Conservation (phyloP, 2,329 filamentous ascomycete species). For the Fusarium sp. region DNA sequence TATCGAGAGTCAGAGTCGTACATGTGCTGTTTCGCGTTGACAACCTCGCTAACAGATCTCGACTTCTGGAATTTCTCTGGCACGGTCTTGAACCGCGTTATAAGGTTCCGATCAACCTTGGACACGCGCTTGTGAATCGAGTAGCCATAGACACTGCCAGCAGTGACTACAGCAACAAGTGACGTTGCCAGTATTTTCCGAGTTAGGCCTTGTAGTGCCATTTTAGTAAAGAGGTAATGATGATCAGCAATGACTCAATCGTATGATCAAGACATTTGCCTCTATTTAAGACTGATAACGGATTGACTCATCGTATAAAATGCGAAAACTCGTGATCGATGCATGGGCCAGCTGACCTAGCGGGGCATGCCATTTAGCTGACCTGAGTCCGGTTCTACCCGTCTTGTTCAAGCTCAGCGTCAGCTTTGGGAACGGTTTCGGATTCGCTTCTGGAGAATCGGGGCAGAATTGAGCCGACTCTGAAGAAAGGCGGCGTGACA, state of each 20-base stretch:
- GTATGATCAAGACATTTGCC: neutral
- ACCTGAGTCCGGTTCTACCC: slow-evolving; percentile 16
- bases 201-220: slow-evolving; percentile 22
- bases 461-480: neutral
- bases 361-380: neutral
- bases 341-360: slow-evolving; percentile 6
- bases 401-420: neutral
- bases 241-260: neutral
- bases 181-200: slow-evolving; percentile 26
- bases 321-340: neutral
- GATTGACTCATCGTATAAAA: slow-evolving; percentile 12
- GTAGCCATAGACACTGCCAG: slow-evolving; percentile 27
- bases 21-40: slow-evolving; percentile 37
- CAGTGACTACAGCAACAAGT: slow-evolving; percentile 4
- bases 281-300: neutral
- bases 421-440: slow-evolving; percentile 5
- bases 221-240: neutral
- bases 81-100: slow-evolving; percentile 20
- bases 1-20: slow-evolving; percentile 35
- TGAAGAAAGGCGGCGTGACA: neutral
- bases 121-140: slow-evolving; percentile 21
- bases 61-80: slow-evolving; percentile 40
- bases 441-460: neutral
- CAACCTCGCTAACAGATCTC: slow-evolving; percentile 31
- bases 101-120: slow-evolving; percentile 11